Evolutionary conservation across 805 yeast species (phyloP).

Genomic region (Priceomyces fermenticarens): DNA sequence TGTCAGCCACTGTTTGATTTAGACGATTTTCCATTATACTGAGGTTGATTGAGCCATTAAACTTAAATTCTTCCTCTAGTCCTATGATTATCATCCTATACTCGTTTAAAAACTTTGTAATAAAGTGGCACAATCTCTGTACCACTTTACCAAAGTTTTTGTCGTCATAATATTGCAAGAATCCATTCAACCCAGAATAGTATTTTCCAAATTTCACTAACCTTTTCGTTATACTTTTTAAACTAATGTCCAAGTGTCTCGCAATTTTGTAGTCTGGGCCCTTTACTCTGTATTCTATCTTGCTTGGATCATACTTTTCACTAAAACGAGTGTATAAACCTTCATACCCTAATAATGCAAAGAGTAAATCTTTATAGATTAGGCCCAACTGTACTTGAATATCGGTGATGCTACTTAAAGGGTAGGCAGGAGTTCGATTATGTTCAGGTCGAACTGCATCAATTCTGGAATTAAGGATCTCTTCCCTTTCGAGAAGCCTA

Average conservation of each 20-base stretch:
- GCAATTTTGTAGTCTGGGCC: constrained; percentile 80
- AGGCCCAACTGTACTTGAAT: constrained; percentile 67
- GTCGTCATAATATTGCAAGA: constrained; percentile 57
- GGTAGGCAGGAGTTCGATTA: constrained; percentile 35
- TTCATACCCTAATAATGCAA: constrained; percentile 68
- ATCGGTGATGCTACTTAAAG: constrained; percentile 46
- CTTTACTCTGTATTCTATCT: constrained; percentile 37
- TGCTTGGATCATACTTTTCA: constrained; percentile 52
- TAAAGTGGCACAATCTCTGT: constrained; percentile 66
- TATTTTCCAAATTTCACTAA: constrained; percentile 62
- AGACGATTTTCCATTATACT: constrained; percentile 48
- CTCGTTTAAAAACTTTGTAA: constrained; percentile 27
- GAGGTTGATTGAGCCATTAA: constrained; percentile 53
- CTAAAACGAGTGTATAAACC: constrained; percentile 74
- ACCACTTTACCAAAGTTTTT: constrained; percentile 64
- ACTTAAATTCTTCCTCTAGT: constrained; percentile 54
- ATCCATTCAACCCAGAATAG: constrained; percentile 55
- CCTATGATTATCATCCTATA: constrained; percentile 31
- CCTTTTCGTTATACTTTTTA: constrained; percentile 65
- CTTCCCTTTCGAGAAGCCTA: constrained; percentile 13
- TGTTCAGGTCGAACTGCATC: constrained; percentile 6
- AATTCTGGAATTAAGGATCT: constrained; percentile 12
- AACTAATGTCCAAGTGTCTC: constrained; percentile 67
- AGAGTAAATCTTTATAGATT: constrained; percentile 65
- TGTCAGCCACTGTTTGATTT: constrained; percentile 22